Percentiles rank a stretch among this genome's conserved stretches.
These are phyloP conservation scores for Pichia sp. DNA, from an alignment of 1,139 yeast species.

Conservation along the genomic window DNA sequence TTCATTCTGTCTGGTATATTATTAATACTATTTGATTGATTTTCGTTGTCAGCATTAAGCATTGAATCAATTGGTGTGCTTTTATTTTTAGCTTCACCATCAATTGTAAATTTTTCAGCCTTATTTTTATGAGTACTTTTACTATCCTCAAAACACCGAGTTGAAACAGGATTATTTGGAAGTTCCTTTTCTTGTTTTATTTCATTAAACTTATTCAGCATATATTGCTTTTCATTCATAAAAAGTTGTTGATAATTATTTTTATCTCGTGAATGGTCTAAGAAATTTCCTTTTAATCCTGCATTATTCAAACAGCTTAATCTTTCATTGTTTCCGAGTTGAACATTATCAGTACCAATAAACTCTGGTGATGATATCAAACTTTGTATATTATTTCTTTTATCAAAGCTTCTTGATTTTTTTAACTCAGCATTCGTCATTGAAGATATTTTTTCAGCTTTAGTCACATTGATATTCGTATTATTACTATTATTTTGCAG, in stretches of 20 bases:
- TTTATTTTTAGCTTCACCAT: background rate
- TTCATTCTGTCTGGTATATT: background rate
- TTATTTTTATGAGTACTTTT: background rate
- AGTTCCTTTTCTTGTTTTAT: background rate
- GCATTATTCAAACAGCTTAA: background rate
- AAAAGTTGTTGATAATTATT: background rate
- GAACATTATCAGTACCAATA: background rate
- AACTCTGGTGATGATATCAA: slow-evolving; percentile 4
- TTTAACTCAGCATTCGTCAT: background rate
- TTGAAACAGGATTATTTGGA: background rate
- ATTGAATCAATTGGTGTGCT: background rate
- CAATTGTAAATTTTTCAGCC: background rate
- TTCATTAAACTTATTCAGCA: background rate
- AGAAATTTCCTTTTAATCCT: slow-evolving; percentile 4
- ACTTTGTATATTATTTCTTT: slow-evolving; percentile 1
- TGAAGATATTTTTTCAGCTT: background rate
- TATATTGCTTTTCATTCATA: slow-evolving; percentile 2
- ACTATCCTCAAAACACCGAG: background rate
- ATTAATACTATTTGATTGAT: background rate
- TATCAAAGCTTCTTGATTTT: slow-evolving; percentile 13
- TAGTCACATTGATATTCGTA: background rate
- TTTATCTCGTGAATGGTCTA: background rate
- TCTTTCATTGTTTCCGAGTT: background rate
- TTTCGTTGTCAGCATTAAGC: background rate
- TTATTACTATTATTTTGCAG: background rate